Conservation (phyloP, 2,329 filamentous ascomycete species). For the Davidsoniella virescens region DNA sequence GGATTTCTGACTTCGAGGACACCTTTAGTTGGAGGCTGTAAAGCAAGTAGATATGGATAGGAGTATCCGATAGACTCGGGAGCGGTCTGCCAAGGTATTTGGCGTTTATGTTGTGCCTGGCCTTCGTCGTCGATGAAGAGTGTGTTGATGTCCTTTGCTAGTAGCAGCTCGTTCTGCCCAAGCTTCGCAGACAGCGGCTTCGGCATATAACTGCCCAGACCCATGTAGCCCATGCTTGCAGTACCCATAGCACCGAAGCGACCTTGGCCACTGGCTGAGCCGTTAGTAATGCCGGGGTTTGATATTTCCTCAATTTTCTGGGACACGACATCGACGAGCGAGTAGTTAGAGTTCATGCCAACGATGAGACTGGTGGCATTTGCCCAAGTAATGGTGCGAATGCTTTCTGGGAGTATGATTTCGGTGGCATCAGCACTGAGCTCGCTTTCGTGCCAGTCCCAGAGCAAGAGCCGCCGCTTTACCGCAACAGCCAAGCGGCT, state of each 20-base stretch:
- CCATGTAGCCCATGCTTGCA: conserved; percentile 92
- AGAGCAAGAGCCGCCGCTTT: conserved; percentile 75
- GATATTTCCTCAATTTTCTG: conserved; percentile 61
- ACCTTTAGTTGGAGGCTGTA: conserved; percentile 72
- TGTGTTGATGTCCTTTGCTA: conserved; percentile 97
- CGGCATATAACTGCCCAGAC: conserved; percentile 78
- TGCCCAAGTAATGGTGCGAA: conserved; percentile 84
- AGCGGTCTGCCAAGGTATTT: conserved; percentile 81
- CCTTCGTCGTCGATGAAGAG: conserved; percentile 77
- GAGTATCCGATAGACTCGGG: conserved; percentile 91
- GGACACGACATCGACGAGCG: conserved; percentile 70
- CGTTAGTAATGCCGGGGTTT: conserved; percentile 56
- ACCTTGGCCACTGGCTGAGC: conserved; percentile 44
- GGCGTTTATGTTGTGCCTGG: conserved; percentile 63
- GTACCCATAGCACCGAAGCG: conserved; percentile 72
- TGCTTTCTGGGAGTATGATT: conserved; percentile 62
- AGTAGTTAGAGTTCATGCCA: conserved; percentile 81
- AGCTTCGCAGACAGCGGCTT: conserved; percentile 76
- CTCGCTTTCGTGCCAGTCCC: conserved; percentile 95
- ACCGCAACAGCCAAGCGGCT: conserved; percentile 82
- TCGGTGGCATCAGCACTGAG: conserved; percentile 58
- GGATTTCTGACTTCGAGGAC: conserved; percentile 83
- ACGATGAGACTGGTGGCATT: conserved; percentile 74
- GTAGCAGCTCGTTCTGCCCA: conserved; percentile 64
- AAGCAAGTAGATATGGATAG: conserved; percentile 82